Evolutionary conservation across 208 protist species (phyloP).

Genomic region (Angomonas desouzai): DNA sequence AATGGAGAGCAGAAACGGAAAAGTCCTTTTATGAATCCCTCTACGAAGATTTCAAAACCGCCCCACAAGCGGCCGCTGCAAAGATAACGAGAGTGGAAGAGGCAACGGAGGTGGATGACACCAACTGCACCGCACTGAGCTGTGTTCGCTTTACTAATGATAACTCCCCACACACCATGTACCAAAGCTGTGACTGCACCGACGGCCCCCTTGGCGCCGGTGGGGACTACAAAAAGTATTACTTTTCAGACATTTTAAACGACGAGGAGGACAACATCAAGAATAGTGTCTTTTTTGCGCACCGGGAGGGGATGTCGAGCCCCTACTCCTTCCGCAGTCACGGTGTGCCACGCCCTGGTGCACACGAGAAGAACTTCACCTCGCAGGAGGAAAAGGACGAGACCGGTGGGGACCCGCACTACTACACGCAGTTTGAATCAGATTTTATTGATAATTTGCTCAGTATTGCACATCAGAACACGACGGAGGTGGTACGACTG

Average conservation of each 20-base stretch:
- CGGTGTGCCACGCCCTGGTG: neutral
- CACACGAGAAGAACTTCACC: no score
- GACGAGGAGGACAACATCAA: neutral
- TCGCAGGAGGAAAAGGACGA: no score
- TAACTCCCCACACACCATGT: neutral
- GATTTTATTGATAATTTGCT: slow-evolving; percentile 3
- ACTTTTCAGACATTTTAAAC: neutral
- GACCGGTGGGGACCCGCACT: no score
- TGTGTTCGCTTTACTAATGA: neutral
- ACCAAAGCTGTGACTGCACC: neutral
- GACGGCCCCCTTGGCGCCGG: no score
- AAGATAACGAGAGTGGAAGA: neutral
- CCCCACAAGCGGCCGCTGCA: neutral
- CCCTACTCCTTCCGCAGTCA: neutral
- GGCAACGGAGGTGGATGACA: neutral
- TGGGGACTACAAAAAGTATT: neutral
- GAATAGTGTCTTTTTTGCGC: neutral
- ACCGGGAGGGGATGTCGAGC: neutral
- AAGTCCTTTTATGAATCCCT: neutral
- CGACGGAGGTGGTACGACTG: neutral
- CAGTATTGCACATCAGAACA: neutral
- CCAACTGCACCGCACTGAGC: neutral
- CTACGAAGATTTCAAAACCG: neutral
- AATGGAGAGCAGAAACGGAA: no score
- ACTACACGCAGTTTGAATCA: neutral